These are phyloP conservation scores for Arthrobotrys entomopaga DNA, from an alignment of 2,329 filamentous ascomycete genomes.

Conservation along the genomic window DNA sequence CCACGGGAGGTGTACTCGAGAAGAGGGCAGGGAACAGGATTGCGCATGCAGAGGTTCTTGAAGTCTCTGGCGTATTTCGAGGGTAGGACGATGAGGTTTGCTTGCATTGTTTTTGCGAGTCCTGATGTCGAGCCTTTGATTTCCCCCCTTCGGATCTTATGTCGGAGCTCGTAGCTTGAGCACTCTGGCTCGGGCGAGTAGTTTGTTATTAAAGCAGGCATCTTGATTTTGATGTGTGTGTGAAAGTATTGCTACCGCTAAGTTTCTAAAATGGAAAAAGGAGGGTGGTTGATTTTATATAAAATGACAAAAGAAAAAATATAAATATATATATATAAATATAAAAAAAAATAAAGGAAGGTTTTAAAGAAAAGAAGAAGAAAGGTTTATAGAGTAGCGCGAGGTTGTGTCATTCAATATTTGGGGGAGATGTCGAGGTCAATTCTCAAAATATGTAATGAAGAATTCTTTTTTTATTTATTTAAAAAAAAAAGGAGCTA, in stretches of 20 bases:
- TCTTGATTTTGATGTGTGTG: conserved; percentile 8
- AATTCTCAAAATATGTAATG: conserved; percentile 26
- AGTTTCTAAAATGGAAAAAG: conserved; percentile 4
- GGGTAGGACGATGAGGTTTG: conserved; percentile 72
- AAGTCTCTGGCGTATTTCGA: conserved; percentile 70
- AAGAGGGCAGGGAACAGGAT: conserved; percentile 72
- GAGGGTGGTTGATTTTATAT: background rate
- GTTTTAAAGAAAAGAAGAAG: conserved; percentile 15
- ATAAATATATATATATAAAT: background rate
- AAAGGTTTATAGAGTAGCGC: conserved; percentile 24
- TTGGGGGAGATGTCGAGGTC: conserved; percentile 2
- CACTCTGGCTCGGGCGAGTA: conserved; percentile 37
- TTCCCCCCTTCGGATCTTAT: conserved; percentile 44
- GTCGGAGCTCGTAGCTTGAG: conserved; percentile 51
- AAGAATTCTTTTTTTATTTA: conserved; percentile 24
- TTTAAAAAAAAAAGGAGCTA: conserved; percentile 11
- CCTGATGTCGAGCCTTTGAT: conserved; percentile 65
- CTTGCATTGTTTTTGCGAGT: conserved; percentile 69
- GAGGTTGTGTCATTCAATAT: conserved; percentile 34
- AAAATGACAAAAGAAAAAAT: background rate
- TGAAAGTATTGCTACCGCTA: conserved; percentile 30
- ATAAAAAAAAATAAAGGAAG: conserved; percentile 19
- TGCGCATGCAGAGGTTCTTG: conserved; percentile 69
- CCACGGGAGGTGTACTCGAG: conserved; percentile 67
- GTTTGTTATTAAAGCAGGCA: conserved; percentile 54